A percentile compares a stretch with the other conserved stretches of the same genome.
Conservation (phyloP, 2,329 filamentous ascomycete genomes). For the Pestalotiopsis sp. region DNA sequence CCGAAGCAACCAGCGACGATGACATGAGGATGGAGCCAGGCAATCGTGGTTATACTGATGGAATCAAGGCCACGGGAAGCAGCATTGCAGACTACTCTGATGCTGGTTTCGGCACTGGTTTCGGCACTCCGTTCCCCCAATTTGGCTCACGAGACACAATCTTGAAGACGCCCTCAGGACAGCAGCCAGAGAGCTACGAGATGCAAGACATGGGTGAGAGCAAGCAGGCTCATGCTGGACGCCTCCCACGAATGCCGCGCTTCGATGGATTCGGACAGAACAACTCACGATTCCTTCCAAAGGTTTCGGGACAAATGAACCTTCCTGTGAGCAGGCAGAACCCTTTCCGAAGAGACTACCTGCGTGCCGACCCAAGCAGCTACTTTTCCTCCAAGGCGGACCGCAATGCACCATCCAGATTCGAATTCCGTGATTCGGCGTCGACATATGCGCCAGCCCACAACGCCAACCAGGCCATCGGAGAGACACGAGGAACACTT, state of each 20-base stretch:
- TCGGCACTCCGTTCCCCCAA: not conserved
- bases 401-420: constrained; percentile 24
- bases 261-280: constrained; percentile 21
- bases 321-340: constrained; percentile 16
- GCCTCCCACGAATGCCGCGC: constrained; percentile 6
- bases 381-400: constrained; percentile 23
- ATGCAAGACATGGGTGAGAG: constrained; percentile 20
- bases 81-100: constrained; percentile 51
- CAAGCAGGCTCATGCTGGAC: constrained; percentile 19
- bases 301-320: constrained; percentile 4
- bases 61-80: constrained; percentile 36
- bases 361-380: constrained; percentile 13
- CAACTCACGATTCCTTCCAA: constrained; percentile 18
- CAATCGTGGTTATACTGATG: not conserved
- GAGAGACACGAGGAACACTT: not conserved
- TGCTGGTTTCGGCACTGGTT: constrained; percentile 14
- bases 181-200: constrained; percentile 16
- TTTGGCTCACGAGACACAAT: constrained; percentile 24
- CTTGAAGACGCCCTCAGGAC: constrained; percentile 20
- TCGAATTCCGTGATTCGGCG: constrained; percentile 32
- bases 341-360: constrained; percentile 20
- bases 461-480: constrained; percentile 17
- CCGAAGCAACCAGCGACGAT: constrained; percentile 35
- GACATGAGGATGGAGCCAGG: constrained; percentile 18
- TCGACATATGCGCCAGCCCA: constrained; percentile 25